A percentile compares a stretch with the other conserved stretches of the same genome.
Evolutionary conservation across 768 basidiomycete species (phyloP).

Genomic region (Strobilomyces echinocephalus): DNA sequence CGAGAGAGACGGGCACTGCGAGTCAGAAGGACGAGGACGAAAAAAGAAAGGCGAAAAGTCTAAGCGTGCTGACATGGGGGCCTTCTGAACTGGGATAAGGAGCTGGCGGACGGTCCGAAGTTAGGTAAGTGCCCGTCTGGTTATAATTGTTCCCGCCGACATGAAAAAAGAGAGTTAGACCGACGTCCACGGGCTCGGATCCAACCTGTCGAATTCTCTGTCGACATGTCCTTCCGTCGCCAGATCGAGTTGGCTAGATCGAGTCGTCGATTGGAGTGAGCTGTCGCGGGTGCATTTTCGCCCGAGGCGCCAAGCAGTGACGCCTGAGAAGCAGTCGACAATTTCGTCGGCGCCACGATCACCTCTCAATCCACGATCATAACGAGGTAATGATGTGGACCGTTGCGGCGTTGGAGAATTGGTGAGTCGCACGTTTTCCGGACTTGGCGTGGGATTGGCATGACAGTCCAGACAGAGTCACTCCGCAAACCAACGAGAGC

Average conservation of each 20-base stretch:
- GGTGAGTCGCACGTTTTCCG: background rate
- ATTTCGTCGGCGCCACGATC: background rate
- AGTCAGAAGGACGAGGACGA: background rate
- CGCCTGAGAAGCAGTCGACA: background rate
- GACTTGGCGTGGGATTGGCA: background rate
- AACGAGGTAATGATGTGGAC: background rate
- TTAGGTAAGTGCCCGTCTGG: conserved; percentile 12
- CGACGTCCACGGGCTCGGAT: background rate
- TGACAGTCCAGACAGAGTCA: too few species aligned
- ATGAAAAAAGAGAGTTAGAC: background rate
- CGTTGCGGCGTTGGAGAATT: background rate
- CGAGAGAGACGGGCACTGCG: background rate
- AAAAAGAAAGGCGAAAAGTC: background rate
- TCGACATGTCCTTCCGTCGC: background rate
- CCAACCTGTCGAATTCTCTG: background rate
- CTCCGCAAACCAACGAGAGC: too few species aligned
- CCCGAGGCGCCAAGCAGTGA: too few species aligned
- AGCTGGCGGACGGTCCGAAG: background rate
- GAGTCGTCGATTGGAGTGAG: background rate
- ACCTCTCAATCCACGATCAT: conserved; percentile 18
- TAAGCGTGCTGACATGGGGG: conserved; percentile 5
- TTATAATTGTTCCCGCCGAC: background rate
- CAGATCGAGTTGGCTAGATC: background rate
- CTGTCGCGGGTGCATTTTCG: background rate
- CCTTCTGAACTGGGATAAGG: conserved; percentile 2